phyloP scores from a whole-genome alignment of 306 rosid genomes.

The Senna tora region DNA sequence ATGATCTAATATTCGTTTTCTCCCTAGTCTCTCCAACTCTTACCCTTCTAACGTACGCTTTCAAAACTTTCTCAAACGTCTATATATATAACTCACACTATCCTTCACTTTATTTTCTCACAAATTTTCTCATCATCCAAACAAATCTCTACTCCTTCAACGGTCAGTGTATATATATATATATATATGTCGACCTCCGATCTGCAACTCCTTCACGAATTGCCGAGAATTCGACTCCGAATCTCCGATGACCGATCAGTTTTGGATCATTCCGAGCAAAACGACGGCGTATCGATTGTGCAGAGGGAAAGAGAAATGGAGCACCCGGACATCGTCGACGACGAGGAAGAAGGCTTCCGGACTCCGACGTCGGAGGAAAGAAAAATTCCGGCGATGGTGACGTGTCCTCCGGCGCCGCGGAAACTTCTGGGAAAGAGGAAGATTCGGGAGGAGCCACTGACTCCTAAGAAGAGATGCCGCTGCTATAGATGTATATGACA shows the following conservation, averaged over 20 bases:
- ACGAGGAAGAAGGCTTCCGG: conserved; percentile 35
- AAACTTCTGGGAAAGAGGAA: conserved; percentile 45
- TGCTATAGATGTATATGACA: conserved; percentile 46
- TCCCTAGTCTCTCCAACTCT: background rate
- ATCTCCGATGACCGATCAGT: background rate
- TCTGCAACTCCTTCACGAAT: conserved; percentile 37
- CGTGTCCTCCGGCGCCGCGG: conserved; percentile 50
- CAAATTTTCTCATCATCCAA: conserved; percentile 19
- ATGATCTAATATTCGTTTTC: no score
- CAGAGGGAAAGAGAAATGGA: background rate
- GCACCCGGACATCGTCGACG: background rate
- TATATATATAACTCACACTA: conserved; percentile 8
- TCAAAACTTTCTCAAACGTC: conserved; percentile 43
- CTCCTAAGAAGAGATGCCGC: conserved; percentile 35
- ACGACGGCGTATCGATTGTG: no score
- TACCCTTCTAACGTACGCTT: conserved; percentile 53
- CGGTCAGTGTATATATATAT: no score
- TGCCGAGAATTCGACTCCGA: conserved; percentile 39
- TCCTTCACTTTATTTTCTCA: conserved; percentile 23
- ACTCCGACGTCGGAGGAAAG: conserved; percentile 51
- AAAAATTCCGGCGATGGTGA: conserved; percentile 43
- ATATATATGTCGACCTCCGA: conserved; percentile 53
- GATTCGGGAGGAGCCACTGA: conserved; percentile 26
- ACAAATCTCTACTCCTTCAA: background rate
- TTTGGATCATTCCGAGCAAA: background rate